A percentile compares a stretch with the other conserved stretches of the same genome.
Conservation (phyloP, 306 rosid species). For the Sphenostylis stenocarpa region DNA sequence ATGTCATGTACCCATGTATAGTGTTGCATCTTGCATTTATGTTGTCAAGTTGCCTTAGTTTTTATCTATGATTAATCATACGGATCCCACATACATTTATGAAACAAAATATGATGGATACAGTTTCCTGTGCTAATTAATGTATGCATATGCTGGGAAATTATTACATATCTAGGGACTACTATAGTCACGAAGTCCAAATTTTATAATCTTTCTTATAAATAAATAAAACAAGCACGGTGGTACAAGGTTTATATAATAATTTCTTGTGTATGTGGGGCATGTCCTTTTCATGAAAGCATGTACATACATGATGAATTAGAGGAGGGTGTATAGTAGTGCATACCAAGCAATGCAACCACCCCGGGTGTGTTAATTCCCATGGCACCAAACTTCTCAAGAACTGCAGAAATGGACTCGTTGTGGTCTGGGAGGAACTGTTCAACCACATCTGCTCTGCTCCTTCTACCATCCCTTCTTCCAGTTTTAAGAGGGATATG, state of each 20-base stretch:
- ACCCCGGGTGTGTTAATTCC: conserved; percentile 89
- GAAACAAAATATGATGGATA: background rate
- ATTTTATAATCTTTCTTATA: too few relatives aligned
- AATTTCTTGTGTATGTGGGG: background rate
- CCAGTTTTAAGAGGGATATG: conserved; percentile 82
- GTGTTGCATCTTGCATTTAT: background rate
- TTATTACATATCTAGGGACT: too few relatives aligned
- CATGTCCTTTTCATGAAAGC: background rate
- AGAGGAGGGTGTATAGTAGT: background rate
- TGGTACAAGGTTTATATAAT: too few relatives aligned
- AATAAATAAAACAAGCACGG: too few relatives aligned
- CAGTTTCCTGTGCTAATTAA: background rate
- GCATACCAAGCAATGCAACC: conserved; percentile 82
- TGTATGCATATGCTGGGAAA: background rate
- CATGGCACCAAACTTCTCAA: conserved; percentile 78
- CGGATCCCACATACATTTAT: background rate
- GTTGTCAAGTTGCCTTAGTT: background rate
- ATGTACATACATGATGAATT: background rate
- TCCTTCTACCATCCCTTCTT: conserved; percentile 95
- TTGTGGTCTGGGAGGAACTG: conserved; percentile 94
- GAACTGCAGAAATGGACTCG: conserved; percentile 86
- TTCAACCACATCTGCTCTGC: conserved; percentile 88
- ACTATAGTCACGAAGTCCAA: too few relatives aligned
- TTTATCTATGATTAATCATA: background rate
- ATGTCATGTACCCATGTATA: background rate